Base-by-base conservation (phyloP, 331 rosid species). In the Phaseolus coccineus region DNA sequence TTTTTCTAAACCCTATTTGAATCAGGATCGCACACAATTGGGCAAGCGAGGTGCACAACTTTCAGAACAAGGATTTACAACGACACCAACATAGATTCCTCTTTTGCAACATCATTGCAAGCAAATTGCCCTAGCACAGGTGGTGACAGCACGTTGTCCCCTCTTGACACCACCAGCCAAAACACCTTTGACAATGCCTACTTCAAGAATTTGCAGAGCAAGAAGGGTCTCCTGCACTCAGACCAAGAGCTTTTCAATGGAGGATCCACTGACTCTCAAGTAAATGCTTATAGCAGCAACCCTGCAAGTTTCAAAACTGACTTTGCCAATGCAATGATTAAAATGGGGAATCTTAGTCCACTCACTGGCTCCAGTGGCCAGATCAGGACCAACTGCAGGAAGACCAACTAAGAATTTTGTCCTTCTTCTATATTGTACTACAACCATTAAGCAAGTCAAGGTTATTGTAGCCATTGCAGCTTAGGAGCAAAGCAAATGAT, bases 311-410 rank as follows among this genome's bases (percentile, higher is more conserved):
- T 94, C 70, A 66, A n/a, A 12, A 50, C 80, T 4, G 98, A 92
- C 42, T 92, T 94, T 51, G 93, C 86, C 3, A 86, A 80, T 6
- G 97, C 97, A 4, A 92, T 94, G 93, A 35, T 84, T 33, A 88
- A 83, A 84, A 94, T 94, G 98, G 88, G 96, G 8, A 86, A 88
- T 24, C 88, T 94, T 12, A 87, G 89, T 61, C 97, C 92, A 25
- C 90, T 92, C 11, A 90, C 96, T 0, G 96, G 97, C 25, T 81
- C 96, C 9, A 81, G 71, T 52, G 97, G 97, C 57, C 90, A 92
- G 80, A 86, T 90, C 40, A 88, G 96, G 64, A 89, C 81, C 50
- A 84, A 82, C 1, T 94, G 98, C 73, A 42, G 85, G 42, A 81
- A 19, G 6, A 59, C 47, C 52, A 81, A 81, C 73, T 81, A 31